Conservation (phyloP, 78 protist genomes). For the Bigelowiella natans region DNA sequence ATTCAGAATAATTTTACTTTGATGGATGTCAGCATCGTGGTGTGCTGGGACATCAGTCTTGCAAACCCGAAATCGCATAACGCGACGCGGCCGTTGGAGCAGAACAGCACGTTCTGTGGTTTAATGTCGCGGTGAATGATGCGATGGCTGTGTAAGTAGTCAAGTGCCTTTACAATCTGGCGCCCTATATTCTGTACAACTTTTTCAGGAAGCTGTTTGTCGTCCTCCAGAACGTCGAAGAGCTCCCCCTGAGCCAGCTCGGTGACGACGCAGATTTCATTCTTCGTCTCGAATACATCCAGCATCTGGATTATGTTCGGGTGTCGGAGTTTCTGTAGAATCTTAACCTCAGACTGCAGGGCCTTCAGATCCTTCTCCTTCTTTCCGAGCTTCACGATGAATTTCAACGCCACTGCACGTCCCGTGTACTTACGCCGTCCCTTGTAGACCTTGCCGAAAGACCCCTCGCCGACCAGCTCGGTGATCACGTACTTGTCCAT, state of each 20-base stretch:
- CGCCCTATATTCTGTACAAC: slow-evolving; percentile 34
- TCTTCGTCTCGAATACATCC: slow-evolving; percentile 48
- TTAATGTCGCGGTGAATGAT: slow-evolving; percentile 83
- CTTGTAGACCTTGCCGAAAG: slow-evolving; percentile 61
- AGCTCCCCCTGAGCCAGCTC: slow-evolving; percentile 70
- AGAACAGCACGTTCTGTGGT: slow-evolving; percentile 77
- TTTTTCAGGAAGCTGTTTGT: slow-evolving; percentile 47
- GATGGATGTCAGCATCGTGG: slow-evolving; percentile 64
- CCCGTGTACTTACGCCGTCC: slow-evolving; percentile 51
- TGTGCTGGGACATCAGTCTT: slow-evolving; percentile 17
- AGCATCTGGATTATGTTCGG: slow-evolving; percentile 62
- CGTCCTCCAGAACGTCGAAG: slow-evolving; percentile 59
- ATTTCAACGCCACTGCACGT: slow-evolving; percentile 66
- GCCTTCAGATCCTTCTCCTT: slow-evolving; percentile 48
- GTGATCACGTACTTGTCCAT: slow-evolving; percentile 11
- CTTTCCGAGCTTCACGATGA: slow-evolving; percentile 59
- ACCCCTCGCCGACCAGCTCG: slow-evolving; percentile 72
- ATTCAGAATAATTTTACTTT: slow-evolving; percentile 51
- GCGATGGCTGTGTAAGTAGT: slow-evolving; percentile 63
- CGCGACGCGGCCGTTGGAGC: slow-evolving; percentile 46
- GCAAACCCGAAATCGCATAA: slow-evolving; percentile 83
- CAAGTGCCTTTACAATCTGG: slow-evolving; percentile 36
- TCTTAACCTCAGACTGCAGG: slow-evolving; percentile 62
- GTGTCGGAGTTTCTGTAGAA: slow-evolving; percentile 51
- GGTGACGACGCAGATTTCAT: slow-evolving; percentile 57